Conservation (phyloP, 768 basidiomycete species). For the Coprinopsis sp. region DNA sequence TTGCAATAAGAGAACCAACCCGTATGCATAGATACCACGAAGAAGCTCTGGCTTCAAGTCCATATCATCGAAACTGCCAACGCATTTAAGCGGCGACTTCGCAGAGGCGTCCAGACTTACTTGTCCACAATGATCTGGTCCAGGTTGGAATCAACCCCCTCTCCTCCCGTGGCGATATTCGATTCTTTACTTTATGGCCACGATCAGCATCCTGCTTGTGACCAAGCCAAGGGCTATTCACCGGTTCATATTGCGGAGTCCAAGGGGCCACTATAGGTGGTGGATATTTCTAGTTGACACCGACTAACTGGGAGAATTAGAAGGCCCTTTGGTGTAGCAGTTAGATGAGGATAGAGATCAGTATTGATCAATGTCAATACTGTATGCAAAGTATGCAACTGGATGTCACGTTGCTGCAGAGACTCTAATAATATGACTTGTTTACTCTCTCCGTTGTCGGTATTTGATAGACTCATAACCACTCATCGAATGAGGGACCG, state of each 20-base stretch:
- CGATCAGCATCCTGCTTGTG: too few relatives aligned
- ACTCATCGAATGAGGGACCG: too few relatives aligned
- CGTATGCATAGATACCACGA: slow-evolving; percentile 97
- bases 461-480: too few relatives aligned
- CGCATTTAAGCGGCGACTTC: slow-evolving; percentile 13
- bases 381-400: too few relatives aligned
- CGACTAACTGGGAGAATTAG: slow-evolving; percentile 27
- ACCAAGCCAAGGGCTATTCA: slow-evolving; percentile 18
- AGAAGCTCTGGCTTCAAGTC: slow-evolving; percentile 93
- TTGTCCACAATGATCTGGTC: slow-evolving; percentile 95
- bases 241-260: slow-evolving; percentile 26
- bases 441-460: too few relatives aligned
- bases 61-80: slow-evolving; percentile 90
- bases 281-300: too few relatives aligned
- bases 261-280: slow-evolving; percentile 37
- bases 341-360: too few relatives aligned
- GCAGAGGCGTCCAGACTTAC: slow-evolving; percentile 53
- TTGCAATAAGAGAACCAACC: slow-evolving; percentile 44
- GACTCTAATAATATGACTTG: too few relatives aligned
- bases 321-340: too few relatives aligned
- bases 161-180: slow-evolving; percentile 74
- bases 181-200: slow-evolving; percentile 52
- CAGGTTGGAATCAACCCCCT: slow-evolving; percentile 99
- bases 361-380: too few relatives aligned
- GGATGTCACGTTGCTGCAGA: too few relatives aligned